Conservation (phyloP, 345 rosid genomes). For the Brassica rapa region DNA sequence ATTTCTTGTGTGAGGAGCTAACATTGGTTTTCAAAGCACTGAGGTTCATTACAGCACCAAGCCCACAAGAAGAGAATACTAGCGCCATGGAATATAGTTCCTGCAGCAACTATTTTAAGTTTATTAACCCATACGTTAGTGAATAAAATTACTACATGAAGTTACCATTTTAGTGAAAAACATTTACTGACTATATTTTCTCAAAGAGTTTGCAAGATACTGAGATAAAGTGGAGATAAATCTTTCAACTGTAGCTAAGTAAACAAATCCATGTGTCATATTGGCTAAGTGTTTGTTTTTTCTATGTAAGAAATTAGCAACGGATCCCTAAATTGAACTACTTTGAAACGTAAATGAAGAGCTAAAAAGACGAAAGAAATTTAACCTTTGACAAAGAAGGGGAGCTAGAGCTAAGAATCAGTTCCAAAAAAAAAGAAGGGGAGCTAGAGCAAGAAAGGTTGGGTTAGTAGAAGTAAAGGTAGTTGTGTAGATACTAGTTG, state of each 20-base stretch:
- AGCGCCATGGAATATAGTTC: not conserved
- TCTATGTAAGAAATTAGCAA: not conserved
- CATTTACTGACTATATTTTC: not conserved
- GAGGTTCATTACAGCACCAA: not conserved
- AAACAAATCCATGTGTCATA: not conserved
- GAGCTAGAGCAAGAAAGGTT: not conserved
- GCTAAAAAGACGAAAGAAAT: not conserved
- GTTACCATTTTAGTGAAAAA: not conserved
- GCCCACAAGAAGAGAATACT: not conserved
- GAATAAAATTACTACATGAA: not conserved
- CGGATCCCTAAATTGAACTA: not conserved
- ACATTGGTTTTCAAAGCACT: not conserved
- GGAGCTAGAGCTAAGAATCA: not conserved
- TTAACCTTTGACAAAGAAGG: not conserved
- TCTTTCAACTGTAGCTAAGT: not conserved
- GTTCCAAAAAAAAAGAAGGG: not conserved
- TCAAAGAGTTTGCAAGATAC: not conserved
- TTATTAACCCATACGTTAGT: not conserved
- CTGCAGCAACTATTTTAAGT: constrained; percentile 18
- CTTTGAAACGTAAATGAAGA: not conserved
- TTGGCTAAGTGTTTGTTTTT: not conserved
- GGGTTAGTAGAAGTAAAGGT: not conserved
- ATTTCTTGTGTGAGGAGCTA: not conserved
- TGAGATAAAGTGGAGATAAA: not conserved
- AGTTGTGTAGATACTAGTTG: not conserved